phyloP scores from a whole-genome alignment of 306 rosid species.

The Acacia acuminata region DNA sequence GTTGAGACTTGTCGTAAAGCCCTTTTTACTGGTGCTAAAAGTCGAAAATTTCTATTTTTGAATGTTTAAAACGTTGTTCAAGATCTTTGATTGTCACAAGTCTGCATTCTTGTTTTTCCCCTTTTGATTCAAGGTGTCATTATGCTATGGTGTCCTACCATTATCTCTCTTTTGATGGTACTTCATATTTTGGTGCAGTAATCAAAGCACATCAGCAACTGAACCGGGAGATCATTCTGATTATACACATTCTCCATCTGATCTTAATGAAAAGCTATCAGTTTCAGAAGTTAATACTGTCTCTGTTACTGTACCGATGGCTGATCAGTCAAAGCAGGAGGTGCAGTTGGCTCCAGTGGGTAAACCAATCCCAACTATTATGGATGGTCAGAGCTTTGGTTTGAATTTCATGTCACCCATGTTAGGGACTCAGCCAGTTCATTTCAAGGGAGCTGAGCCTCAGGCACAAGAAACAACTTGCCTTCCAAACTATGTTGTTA shows the following conservation, averaged over 20 bases:
- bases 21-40: not conserved
- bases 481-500: constrained; percentile 28
- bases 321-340: constrained; percentile 41
- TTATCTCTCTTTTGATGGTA: not conserved
- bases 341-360: constrained; percentile 33
- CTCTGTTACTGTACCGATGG: constrained; percentile 27
- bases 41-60: not conserved
- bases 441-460: constrained; percentile 25
- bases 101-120: not conserved
- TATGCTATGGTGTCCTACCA: constrained; percentile 4
- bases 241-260: constrained; percentile 31
- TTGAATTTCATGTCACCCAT: constrained; percentile 30
- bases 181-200: constrained; percentile 35
- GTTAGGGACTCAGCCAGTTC: constrained; percentile 29
- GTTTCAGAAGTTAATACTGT: constrained; percentile 33
- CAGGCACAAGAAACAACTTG: constrained; percentile 19
- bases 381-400: constrained; percentile 27
- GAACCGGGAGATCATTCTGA: constrained; percentile 36
- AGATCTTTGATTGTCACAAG: not conserved
- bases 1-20: not conserved
- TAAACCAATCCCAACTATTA: constrained; percentile 23
- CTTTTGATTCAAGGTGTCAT: not conserved
- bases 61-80: not conserved
- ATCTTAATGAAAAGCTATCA: constrained; percentile 28
- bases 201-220: constrained; percentile 26